A percentile compares a stretch with the other conserved stretches of the same genome.
Conservation (phyloP, 305 asterid species). For the Solanum aculeatissimum region DNA sequence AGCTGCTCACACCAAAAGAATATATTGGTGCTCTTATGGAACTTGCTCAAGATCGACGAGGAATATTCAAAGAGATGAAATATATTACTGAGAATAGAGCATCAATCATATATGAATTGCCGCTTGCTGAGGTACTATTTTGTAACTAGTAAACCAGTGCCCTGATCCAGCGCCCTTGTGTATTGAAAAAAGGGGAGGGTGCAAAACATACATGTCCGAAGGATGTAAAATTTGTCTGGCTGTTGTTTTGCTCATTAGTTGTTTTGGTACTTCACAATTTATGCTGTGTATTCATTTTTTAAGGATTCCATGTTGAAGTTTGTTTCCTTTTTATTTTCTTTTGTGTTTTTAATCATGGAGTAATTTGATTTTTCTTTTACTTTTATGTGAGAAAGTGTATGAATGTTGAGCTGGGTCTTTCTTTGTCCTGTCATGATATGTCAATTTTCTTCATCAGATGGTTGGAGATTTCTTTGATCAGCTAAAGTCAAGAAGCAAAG, state of each 20-base stretch:
- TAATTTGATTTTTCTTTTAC: background rate
- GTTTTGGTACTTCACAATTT: background rate
- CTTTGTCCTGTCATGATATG: background rate
- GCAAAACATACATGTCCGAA: background rate
- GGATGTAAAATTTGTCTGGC: background rate
- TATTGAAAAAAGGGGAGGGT: background rate
- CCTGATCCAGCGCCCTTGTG: background rate
- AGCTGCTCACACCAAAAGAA: slow-evolving; percentile 92
- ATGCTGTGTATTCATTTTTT: background rate
- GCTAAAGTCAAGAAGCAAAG: slow-evolving; percentile 96
- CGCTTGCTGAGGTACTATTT: slow-evolving; percentile 83
- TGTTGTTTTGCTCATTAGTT: background rate
- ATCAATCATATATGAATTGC: slow-evolving; percentile 67
- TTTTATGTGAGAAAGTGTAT: background rate
- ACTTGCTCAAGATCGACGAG: slow-evolving; percentile 98
- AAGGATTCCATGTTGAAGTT: background rate
- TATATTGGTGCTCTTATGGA: slow-evolving; percentile 95
- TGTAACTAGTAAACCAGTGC: slow-evolving; percentile 11
- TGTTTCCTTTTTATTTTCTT: background rate
- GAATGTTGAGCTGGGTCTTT: background rate
- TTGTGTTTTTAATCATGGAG: background rate
- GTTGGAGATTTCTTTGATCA: slow-evolving; percentile 99
- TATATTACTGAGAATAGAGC: slow-evolving; percentile 82
- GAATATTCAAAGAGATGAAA: slow-evolving; percentile 89
- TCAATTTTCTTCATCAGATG: slow-evolving; percentile 44